Evolutionary conservation across 306 rosid species (phyloP).

Genomic region (Sicyos baderoa): DNA sequence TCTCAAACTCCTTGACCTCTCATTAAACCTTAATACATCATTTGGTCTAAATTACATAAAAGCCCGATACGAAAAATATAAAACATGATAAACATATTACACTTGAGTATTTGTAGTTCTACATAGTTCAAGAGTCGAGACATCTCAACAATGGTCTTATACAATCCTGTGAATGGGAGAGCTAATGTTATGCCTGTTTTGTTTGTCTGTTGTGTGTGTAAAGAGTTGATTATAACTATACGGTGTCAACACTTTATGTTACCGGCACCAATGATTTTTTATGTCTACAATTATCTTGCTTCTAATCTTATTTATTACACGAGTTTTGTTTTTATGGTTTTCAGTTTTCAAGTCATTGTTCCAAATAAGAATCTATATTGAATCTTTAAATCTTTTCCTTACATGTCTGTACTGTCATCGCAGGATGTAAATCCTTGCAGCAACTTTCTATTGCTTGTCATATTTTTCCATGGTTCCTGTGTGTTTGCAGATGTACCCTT

Average conservation of each 20-base stretch:
- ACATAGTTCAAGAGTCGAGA: too few relatives aligned
- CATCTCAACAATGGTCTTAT: neutral
- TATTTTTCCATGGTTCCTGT: constrained; percentile 3
- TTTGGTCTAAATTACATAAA: too few relatives aligned
- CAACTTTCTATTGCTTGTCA: neutral
- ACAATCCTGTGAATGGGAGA: neutral
- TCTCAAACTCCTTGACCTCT: too few relatives aligned
- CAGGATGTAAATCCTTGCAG: neutral
- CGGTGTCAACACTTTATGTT: too few relatives aligned
- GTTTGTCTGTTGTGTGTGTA: neutral
- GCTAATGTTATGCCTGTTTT: neutral
- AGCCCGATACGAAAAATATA: too few relatives aligned
- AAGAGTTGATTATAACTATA: neutral
- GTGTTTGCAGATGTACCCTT: constrained; percentile 66
- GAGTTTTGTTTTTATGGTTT: too few relatives aligned
- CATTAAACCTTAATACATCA: too few relatives aligned
- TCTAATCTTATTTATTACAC: too few relatives aligned
- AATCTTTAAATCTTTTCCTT: neutral
- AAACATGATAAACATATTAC: too few relatives aligned
- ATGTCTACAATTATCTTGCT: too few relatives aligned
- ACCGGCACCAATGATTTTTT: too few relatives aligned
- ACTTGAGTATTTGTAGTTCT: too few relatives aligned
- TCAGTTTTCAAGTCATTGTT: neutral
- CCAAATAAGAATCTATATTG: neutral
- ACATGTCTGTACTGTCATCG: neutral